Conservation (phyloP, 257 asterid genomes). For the Gentiana straminea region DNA sequence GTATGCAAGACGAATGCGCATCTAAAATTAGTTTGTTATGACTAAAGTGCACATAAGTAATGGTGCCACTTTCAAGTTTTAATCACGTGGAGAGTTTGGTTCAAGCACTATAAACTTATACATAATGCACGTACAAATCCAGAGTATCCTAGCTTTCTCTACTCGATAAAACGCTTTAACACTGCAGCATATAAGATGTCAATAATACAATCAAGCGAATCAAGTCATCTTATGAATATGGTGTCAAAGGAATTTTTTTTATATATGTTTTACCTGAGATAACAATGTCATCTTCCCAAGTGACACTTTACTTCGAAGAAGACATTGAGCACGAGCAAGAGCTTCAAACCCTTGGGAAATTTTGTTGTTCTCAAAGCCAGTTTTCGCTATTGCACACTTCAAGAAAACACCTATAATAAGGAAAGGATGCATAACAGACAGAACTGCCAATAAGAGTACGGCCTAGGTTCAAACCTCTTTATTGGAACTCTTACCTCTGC, state of each 20-base stretch:
- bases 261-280: constrained; percentile 52
- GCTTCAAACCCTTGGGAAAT: constrained; percentile 98
- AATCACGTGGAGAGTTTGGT: not conserved
- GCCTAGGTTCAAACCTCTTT: constrained; percentile 33
- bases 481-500: constrained; percentile 75
- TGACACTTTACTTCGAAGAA: constrained; percentile 75
- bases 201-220: too few species aligned
- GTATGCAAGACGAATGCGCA: constrained; percentile 4
- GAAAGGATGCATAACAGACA: constrained; percentile 59
- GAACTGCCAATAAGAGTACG: constrained; percentile 32
- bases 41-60: not conserved
- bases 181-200: too few species aligned
- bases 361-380: constrained; percentile 80
- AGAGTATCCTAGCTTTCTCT: too few species aligned
- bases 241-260: too few species aligned
- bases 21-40: constrained; percentile 1
- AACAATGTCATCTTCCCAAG: constrained; percentile 79
- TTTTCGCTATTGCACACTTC: constrained; percentile 96
- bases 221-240: too few species aligned
- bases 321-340: constrained; percentile 96
- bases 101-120: not conserved
- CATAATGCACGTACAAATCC: not conserved
- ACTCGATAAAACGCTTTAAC: too few species aligned
- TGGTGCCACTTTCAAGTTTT: too few species aligned
- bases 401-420: constrained; percentile 77